Conservation (phyloP, 2,329 filamentous ascomycete species). For the Lizonia empirigonia region DNA sequence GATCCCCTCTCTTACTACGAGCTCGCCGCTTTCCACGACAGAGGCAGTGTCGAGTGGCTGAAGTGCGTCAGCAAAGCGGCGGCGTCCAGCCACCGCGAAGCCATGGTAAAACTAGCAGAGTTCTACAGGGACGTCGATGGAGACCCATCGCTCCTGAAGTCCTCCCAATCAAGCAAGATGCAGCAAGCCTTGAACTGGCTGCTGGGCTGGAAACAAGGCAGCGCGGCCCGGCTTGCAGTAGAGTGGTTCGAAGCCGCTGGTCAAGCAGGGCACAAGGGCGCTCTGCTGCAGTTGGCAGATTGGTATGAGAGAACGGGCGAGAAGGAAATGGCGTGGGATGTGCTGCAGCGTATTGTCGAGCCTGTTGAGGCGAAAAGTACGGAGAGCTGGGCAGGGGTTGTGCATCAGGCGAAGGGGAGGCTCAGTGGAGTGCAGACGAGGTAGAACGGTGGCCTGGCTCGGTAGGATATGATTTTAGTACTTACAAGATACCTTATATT, state of each 20-base stretch:
- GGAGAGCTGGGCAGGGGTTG: conserved; percentile 38
- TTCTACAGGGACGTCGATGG: conserved; percentile 49
- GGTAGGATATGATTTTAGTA: too few species aligned
- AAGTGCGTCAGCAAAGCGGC: conserved; percentile 54
- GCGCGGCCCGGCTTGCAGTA: conserved; percentile 24
- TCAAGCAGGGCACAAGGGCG: conserved; percentile 34
- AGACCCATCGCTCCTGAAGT: conserved; percentile 14
- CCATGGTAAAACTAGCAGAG: conserved; percentile 45
- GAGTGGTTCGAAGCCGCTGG: conserved; percentile 44
- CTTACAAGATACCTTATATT: too few species aligned
- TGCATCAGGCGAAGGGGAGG: conserved; percentile 29
- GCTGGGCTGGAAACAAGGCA: conserved; percentile 24
- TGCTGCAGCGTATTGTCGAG: conserved; percentile 25
- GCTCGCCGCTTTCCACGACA: conserved; percentile 37
- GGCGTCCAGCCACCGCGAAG: conserved; percentile 47
- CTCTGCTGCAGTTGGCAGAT: conserved; percentile 35
- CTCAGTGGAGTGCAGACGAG: conserved; percentile 14
- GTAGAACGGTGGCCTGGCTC: too few species aligned
- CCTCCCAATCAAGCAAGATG: conserved; percentile 8
- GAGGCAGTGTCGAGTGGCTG: conserved; percentile 47
- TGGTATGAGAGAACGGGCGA: conserved; percentile 22
- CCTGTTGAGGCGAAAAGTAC: conserved; percentile 12
- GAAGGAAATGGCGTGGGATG: conserved; percentile 19
- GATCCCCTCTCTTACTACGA: conserved; percentile 53
- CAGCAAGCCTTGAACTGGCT: conserved; percentile 33